Percentiles rank a stretch among this genome's conserved stretches.
phyloP scores from a whole-genome alignment of 495 filamentous ascomycete species.

The Venustampulla echinocandica region DNA sequence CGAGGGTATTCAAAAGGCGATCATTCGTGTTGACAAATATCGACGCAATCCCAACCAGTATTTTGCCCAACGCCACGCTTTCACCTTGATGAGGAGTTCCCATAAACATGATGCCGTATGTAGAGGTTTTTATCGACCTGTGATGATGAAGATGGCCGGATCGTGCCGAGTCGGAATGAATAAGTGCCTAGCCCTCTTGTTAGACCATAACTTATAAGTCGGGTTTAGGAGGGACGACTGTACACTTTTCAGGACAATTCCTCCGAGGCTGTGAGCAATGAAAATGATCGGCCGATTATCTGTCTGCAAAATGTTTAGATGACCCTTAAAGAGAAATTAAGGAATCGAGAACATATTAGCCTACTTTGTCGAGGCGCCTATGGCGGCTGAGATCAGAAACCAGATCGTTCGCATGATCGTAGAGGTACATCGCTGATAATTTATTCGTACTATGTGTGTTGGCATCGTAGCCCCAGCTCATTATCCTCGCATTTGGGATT shows the following conservation, averaged over 20 bases:
- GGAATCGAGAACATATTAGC: not conserved
- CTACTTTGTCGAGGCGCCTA: slow-evolving; percentile 13
- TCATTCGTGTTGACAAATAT: slow-evolving; percentile 24
- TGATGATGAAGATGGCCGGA: slow-evolving; percentile 48
- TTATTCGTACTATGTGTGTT: slow-evolving; percentile 18
- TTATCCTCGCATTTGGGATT: slow-evolving; percentile 36
- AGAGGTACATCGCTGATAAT: slow-evolving; percentile 20
- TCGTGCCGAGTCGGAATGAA: slow-evolving; percentile 45
- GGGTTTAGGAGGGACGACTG: slow-evolving; percentile 1
- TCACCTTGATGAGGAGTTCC: slow-evolving; percentile 51
- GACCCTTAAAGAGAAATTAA: not conserved
- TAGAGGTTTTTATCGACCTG: slow-evolving; percentile 57
- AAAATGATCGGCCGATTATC: slow-evolving; percentile 54
- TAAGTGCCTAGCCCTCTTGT: slow-evolving; percentile 40
- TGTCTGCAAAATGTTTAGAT: slow-evolving; percentile 9
- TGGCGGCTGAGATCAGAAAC: slow-evolving; percentile 16
- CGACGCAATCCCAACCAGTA: slow-evolving; percentile 28
- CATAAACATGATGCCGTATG: slow-evolving; percentile 60
- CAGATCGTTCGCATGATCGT: slow-evolving; percentile 17
- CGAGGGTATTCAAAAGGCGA: slow-evolving; percentile 24
- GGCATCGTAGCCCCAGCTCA: slow-evolving; percentile 43
- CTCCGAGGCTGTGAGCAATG: slow-evolving; percentile 60
- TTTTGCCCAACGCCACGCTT: slow-evolving; percentile 18
- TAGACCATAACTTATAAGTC: not conserved
- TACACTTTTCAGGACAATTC: slow-evolving; percentile 38